A percentile compares a stretch with the other conserved stretches of the same genome.
These are phyloP conservation scores for Gynochthodes officinalis DNA, from an alignment of 257 asterid species.

Conservation along the genomic window DNA sequence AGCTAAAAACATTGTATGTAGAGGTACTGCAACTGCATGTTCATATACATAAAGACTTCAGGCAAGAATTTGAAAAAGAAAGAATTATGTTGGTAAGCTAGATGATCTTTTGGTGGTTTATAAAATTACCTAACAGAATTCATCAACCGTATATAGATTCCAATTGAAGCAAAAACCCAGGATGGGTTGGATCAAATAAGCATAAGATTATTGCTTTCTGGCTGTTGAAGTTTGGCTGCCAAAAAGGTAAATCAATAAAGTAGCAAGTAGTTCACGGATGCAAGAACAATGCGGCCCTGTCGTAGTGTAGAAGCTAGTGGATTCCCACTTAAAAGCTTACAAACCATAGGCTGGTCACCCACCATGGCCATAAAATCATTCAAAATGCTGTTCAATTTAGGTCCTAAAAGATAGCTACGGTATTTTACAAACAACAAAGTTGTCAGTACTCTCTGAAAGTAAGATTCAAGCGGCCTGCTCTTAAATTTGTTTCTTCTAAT, in stretches of 20 bases:
- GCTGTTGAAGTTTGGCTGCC: constrained; percentile 27
- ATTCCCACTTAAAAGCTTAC: too few species aligned
- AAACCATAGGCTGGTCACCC: constrained; percentile 14
- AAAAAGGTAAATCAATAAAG: constrained; percentile 13
- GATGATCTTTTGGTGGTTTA: constrained; percentile 4
- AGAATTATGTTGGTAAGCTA: background rate
- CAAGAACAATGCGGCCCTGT: background rate
- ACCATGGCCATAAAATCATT: background rate
- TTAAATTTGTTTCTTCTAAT: constrained; percentile 44
- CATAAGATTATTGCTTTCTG: background rate
- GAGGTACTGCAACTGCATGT: background rate
- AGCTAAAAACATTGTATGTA: too few species aligned
- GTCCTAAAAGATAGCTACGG: too few species aligned
- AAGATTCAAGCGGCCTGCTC: constrained; percentile 76
- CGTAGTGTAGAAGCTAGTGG: too few species aligned
- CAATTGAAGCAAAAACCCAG: background rate
- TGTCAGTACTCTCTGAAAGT: constrained; percentile 67
- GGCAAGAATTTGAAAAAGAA: background rate
- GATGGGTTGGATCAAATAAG: background rate
- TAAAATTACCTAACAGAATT: background rate
- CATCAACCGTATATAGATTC: background rate
- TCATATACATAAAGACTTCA: background rate
- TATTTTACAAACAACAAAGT: background rate
- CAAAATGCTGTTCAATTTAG: too few species aligned
- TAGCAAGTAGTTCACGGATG: constrained; percentile 5